Conservation (phyloP, 2,329 filamentous ascomycete genomes). For the Pyricularia grisea region DNA sequence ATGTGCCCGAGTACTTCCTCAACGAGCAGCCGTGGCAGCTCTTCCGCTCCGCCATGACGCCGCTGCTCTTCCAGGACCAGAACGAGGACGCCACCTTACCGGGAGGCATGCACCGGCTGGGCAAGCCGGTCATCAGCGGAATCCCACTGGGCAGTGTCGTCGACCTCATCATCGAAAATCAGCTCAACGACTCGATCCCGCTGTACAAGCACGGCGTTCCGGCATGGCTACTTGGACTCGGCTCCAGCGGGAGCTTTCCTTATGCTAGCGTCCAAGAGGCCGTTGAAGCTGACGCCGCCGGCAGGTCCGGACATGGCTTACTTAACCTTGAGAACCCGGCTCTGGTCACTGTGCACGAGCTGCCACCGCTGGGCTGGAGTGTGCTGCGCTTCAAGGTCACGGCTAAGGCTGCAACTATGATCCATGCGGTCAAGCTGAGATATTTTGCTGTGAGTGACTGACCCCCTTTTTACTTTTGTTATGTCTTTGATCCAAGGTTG, state of each 20-base stretch:
- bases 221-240: background rate
- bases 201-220: background rate
- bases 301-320: background rate
- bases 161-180: background rate
- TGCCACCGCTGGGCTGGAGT: background rate
- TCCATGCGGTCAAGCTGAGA: background rate
- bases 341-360: background rate
- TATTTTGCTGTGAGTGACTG: background rate
- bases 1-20: background rate
- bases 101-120: background rate
- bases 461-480: background rate
- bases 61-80: background rate
- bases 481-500: too few relatives aligned
- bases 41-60: background rate
- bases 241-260: background rate
- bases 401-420: background rate
- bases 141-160: background rate
- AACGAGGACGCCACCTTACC: background rate
- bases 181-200: background rate
- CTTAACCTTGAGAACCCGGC: background rate
- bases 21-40: background rate
- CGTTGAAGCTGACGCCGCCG: too few relatives aligned
- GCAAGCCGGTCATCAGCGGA: background rate
- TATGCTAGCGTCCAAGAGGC: background rate
- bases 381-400: slow-evolving; percentile 1